Base-by-base conservation (phyloP, 805 yeast genomes). In the Torulaspora indica region DNA sequence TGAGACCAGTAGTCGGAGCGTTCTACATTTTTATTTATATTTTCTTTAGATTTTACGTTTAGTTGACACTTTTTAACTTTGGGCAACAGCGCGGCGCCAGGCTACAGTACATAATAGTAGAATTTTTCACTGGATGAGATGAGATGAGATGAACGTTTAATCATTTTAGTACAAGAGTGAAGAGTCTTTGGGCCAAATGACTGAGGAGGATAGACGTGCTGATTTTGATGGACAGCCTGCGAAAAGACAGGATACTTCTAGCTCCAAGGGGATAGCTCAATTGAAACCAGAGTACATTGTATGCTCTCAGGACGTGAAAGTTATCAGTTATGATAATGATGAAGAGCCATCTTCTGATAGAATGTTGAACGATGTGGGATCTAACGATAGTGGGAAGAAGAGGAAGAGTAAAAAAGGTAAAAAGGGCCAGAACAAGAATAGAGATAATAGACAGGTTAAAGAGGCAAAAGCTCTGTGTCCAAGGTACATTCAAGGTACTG, bases 391-490 rank as follows among this genome's bases (percentile, higher is more conserved):
- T 45, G 61, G 71, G 25, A 59, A 63, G 38, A 63, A 63, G 20
- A 65, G 68, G 24, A 70, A 69, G 42, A 63, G 67, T 46, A 68
- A 69, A 30, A 70, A 69, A 43, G 63, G 66, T 42, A 70, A 73
- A 54, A 71, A 87, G 47, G 96, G 96, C 0, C 96, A 88, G 67
- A 88, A 88, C 65, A 87, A 88, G 63, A 78, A 78, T 47, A 73
- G 97, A 56, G 90, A 85, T 51, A 72, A 86, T 52, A 77, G 74
- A 46, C 95, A 87, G 60, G 70, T 67, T 3, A 79, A 75, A 41
- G 95, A 84, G 47, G 73, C 68, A 6, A 63, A 82, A 37, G 75
- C 79, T 53, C 60, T 89, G 43, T 90, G 96, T 67, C 72, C 79
- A 1, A 69, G 80, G 23, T 69, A 77, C 31, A 65, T 81, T 15